A percentile compares a stretch with the other conserved stretches of the same genome.
Evolutionary conservation across 1,284 basidiomycete species (phyloP).

Genomic region (Boletus putidus): DNA sequence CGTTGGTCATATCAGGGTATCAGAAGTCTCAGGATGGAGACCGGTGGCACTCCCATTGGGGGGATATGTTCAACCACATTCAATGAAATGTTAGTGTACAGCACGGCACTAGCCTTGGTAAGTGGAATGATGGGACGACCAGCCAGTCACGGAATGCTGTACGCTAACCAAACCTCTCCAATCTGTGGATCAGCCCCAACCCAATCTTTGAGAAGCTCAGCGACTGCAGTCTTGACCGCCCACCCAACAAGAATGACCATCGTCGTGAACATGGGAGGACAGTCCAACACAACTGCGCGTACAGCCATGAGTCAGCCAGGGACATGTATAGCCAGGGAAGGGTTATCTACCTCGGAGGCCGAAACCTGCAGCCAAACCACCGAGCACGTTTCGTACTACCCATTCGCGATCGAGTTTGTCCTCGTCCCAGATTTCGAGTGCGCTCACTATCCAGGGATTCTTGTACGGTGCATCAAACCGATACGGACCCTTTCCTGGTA

Average conservation of each 20-base stretch:
- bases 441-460: constrained; percentile 40
- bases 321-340: neutral
- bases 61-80: neutral
- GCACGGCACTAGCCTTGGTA: neutral
- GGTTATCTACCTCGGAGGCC: constrained; percentile 54
- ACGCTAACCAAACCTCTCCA: constrained; percentile 68
- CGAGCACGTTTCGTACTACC: constrained; percentile 80
- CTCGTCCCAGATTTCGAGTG: constrained; percentile 59
- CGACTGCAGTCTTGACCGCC: constrained; percentile 66
- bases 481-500: constrained; percentile 29
- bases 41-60: constrained; percentile 10
- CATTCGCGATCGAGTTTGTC: constrained; percentile 77
- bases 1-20: constrained; percentile 16
- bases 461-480: constrained; percentile 32
- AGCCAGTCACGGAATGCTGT: constrained; percentile 64
- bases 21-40: constrained; percentile 22
- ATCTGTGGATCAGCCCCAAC: constrained; percentile 54
- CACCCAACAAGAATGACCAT: constrained; percentile 77
- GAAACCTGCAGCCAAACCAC: constrained; percentile 81
- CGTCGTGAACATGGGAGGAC: constrained; percentile 75
- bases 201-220: constrained; percentile 62
- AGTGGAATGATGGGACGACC: neutral
- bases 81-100: neutral
- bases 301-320: constrained; percentile 30
- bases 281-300: constrained; percentile 66